These are phyloP conservation scores for Marasmius tenuissimus DNA, from an alignment of 1,284 basidiomycete species.

Conservation along the genomic window DNA sequence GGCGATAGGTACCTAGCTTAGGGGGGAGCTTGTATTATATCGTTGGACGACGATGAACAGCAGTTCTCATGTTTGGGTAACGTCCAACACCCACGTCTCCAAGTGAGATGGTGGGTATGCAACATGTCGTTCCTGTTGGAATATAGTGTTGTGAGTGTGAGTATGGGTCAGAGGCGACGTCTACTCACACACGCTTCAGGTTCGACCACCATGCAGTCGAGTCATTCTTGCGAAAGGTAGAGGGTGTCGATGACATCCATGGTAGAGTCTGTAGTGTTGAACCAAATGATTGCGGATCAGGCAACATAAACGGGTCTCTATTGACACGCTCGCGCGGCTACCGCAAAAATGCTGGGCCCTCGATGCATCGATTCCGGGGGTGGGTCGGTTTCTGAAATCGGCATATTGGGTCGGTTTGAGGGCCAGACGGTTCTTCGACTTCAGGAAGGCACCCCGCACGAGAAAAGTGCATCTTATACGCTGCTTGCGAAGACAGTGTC, in stretches of 20 bases:
- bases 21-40: too few relatives aligned
- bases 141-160: background rate
- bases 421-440: slow-evolving; percentile 37
- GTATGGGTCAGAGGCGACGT: slow-evolving; percentile 13
- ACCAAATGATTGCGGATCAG: slow-evolving; percentile 15
- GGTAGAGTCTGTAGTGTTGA: slow-evolving; percentile 18
- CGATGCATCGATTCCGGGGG: slow-evolving; percentile 67
- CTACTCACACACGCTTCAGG: slow-evolving; percentile 35
- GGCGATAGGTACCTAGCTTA: too few relatives aligned
- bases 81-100: slow-evolving; percentile 53
- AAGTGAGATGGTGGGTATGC: slow-evolving; percentile 60
- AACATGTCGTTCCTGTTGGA: slow-evolving; percentile 44
- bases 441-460: background rate
- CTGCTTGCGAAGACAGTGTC: slow-evolving; percentile 41
- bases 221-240: slow-evolving; percentile 47
- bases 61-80: slow-evolving; percentile 41
- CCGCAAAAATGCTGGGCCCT: slow-evolving; percentile 68
- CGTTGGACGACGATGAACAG: too few relatives aligned
- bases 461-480: slow-evolving; percentile 25
- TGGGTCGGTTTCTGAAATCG: slow-evolving; percentile 52
- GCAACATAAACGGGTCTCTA: slow-evolving; percentile 5
- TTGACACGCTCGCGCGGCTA: slow-evolving; percentile 61
- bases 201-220: slow-evolving; percentile 35
- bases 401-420: slow-evolving; percentile 66
- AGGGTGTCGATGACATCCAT: slow-evolving; percentile 29